Conservation (phyloP, 768 basidiomycete species). For the Mycena amicta region DNA sequence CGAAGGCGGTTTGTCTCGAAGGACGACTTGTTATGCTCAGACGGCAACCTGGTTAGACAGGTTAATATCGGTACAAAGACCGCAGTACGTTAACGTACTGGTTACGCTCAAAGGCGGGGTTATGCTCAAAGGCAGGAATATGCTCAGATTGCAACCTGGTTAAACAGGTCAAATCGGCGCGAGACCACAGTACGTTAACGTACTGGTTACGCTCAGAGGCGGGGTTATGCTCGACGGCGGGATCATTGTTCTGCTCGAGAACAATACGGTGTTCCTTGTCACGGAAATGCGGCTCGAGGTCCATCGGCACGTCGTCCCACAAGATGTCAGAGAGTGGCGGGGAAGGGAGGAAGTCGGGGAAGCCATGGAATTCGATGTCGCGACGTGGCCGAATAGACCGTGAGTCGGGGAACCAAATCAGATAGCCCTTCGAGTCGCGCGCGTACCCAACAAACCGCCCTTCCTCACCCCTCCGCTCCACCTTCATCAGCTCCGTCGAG, state of each 20-base stretch:
- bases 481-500: conserved; percentile 3
- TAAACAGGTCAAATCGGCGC: too few species aligned
- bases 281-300: conserved; percentile 1
- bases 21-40: too few species aligned
- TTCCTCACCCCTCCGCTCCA: conserved; percentile 5
- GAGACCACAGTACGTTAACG: too few species aligned
- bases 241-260: background rate
- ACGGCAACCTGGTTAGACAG: conserved; percentile 2
- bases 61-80: too few species aligned
- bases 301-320: conserved; percentile 17
- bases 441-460: conserved; percentile 23
- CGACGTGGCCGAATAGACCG: conserved; percentile 12
- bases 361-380: conserved; percentile 18
- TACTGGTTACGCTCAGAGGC: background rate
- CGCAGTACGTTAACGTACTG: too few species aligned
- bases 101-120: background rate
- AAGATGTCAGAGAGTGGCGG: conserved; percentile 15
- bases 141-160: conserved; percentile 1
- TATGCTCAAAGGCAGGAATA: background rate
- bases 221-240: background rate
- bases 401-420: conserved; percentile 17
- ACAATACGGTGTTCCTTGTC: background rate
- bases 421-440: conserved; percentile 23
- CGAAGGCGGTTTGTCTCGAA: too few species aligned
- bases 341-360: conserved; percentile 15